Evolutionary conservation across 2,329 filamentous ascomycete genomes (phyloP), one percentile per base, ranked within the genome.

Genomic region (Cladosporium sp.): DNA sequence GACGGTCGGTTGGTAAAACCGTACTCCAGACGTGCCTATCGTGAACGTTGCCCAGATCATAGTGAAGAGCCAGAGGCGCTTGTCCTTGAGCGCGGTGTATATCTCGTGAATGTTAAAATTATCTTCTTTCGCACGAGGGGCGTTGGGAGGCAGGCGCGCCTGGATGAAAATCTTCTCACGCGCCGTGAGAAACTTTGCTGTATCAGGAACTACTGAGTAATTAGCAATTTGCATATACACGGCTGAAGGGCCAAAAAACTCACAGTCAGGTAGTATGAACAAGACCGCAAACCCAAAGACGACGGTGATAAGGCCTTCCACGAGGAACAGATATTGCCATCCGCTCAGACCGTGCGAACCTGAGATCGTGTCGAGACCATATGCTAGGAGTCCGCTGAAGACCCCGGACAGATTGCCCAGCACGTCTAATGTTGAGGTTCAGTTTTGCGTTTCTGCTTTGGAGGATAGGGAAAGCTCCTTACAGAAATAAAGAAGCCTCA

Each of bases 261-360:
- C 7, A 80, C 78, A 82, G 62, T 84, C 80, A 0, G 82, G 82
- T 0, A 84, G 71, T 0, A 80, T 55, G 55, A 84, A 83, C 70
- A 79, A 82, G 11, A 83, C 75, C 5, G 74, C 65, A 3, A 80
- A 64, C 5, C 81, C 79, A 0, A 79, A 51, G 1, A 79, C 55
- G 6, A 83, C 69, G 0, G 81, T 83, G 15, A 74, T 66, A 25
- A 79, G 69, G 2, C 79, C 80, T 66, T 83, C 80, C 5, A 49
- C 20, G 5, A 54, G 38, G 37, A 54, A 54, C n/a, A 42, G 20
- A 15, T 52, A 54, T 15, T 54, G 51, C 51, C 51, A 42, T 17
- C 51, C 51, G 28, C 37, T 54, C 19, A 54, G 51, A 20, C n/a
- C 51, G n/a, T 40, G 40, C 3, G 58, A 42, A 20, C 36, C 45